phyloP scores from a whole-genome alignment of 139 green algal genomes.

The Chlamydomonas asymmetrica region DNA sequence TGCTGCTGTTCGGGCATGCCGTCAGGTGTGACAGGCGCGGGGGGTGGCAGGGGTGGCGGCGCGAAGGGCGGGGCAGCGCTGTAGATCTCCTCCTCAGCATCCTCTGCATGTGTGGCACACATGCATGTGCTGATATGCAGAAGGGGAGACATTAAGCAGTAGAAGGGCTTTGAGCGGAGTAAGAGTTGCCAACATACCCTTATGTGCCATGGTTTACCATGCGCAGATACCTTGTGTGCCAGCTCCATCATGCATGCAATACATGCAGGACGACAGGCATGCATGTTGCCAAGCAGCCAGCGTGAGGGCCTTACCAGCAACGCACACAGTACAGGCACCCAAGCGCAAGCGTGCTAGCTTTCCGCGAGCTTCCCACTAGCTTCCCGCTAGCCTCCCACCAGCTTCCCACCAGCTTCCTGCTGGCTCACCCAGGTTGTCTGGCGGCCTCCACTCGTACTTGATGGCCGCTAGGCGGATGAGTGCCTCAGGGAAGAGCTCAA shows the following conservation, averaged over 20 bases:
- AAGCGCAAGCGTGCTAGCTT: background rate
- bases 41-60: too few species aligned
- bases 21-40: too few species aligned
- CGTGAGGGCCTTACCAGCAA: too few species aligned
- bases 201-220: background rate
- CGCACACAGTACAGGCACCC: too few species aligned
- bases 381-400: background rate
- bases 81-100: constrained; percentile 32
- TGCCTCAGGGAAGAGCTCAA: constrained; percentile 27
- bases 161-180: background rate
- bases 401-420: background rate
- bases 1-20: background rate
- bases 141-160: background rate
- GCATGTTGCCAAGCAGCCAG: too few species aligned
- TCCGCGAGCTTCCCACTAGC: background rate
- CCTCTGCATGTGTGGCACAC: too few species aligned
- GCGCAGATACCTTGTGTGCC: background rate
- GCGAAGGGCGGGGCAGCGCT: constrained; percentile 22
- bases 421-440: constrained; percentile 23
- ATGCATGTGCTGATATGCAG: too few species aligned
- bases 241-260: background rate
- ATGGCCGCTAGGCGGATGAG: constrained; percentile 24
- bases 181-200: background rate
- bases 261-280: too few species aligned
- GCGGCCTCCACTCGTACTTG: constrained; percentile 36